phyloP scores from a whole-genome alignment of 108 stramenopile species.

The Nannochloropsis salina region DNA sequence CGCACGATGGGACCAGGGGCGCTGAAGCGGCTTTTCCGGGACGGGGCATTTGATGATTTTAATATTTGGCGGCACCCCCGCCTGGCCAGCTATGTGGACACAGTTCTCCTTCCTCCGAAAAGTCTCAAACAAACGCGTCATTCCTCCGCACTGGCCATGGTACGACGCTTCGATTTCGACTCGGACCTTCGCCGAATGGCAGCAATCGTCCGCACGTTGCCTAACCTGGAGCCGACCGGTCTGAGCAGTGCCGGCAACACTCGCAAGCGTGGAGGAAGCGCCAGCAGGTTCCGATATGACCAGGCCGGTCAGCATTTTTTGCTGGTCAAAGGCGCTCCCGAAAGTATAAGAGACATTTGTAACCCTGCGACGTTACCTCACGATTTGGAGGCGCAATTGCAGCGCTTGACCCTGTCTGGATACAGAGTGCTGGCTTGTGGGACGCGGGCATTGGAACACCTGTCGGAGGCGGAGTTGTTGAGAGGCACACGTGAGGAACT shows the following conservation, averaged over 20 bases:
- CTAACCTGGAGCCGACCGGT: not conserved
- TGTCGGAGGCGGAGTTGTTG: not conserved
- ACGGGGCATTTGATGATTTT: not conserved
- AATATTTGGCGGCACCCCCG: not conserved
- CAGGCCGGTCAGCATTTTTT: not conserved
- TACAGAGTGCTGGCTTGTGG: not conserved
- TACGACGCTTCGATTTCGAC: constrained; percentile 20
- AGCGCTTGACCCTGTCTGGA: not conserved
- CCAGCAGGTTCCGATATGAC: not conserved
- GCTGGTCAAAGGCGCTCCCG: constrained; percentile 19
- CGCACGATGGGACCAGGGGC: constrained; percentile 9
- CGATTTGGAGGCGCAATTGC: not conserved
- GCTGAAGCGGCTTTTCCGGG: not conserved
- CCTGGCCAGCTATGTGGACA: not conserved
- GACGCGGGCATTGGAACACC: not conserved
- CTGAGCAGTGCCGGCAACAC: not conserved
- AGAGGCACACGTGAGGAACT: not conserved
- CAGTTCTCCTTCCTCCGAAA: not conserved
- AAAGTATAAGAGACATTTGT: not conserved
- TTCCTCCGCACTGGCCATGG: not conserved
- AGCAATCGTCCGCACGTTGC: not conserved
- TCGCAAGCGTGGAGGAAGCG: not conserved
- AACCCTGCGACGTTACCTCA: not conserved
- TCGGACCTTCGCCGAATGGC: not conserved
- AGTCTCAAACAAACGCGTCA: not conserved